Percentiles rank a stretch among this genome's conserved stretches.
These are phyloP conservation scores for Boletales sp. DNA, from an alignment of 768 basidiomycete genomes.

Conservation along the genomic window DNA sequence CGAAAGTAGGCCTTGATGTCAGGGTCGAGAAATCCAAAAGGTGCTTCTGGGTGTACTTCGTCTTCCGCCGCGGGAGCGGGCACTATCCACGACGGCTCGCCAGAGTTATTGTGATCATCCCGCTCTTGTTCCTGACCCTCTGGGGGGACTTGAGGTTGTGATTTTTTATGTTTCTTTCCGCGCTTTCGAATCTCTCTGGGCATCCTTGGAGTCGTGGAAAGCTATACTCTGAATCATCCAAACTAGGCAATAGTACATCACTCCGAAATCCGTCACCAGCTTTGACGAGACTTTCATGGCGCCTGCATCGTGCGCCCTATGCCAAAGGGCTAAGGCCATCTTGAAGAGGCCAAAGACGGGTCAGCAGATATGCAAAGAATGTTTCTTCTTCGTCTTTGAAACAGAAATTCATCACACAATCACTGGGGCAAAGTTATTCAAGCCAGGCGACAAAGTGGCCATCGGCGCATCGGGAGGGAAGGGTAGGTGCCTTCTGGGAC, in stretches of 20 bases:
- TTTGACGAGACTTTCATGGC: constrained; percentile 50
- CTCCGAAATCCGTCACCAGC: not conserved
- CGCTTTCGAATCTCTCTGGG: constrained; percentile 73
- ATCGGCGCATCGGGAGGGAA: constrained; percentile 99
- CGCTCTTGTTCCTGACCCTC: constrained; percentile 1
- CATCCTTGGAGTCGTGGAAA: constrained; percentile 37
- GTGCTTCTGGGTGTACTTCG: constrained; percentile 56
- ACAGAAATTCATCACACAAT: constrained; percentile 98
- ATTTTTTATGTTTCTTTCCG: constrained; percentile 71
- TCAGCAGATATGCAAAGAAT: constrained; percentile 94
- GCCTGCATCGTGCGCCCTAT: constrained; percentile 75
- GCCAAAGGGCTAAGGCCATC: constrained; percentile 74
- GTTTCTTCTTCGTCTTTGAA: constrained; percentile 97
- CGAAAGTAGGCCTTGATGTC: constrained; percentile 93
- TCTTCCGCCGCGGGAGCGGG: constrained; percentile 38
- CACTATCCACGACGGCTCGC: constrained; percentile 72
- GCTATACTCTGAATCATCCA: not conserved
- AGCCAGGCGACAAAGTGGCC: constrained; percentile 86
- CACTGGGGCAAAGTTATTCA: constrained; percentile 76
- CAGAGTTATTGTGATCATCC: constrained; percentile 15
- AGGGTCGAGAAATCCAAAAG: constrained; percentile 85
- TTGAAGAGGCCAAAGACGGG: constrained; percentile 95
- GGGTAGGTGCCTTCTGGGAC: constrained; percentile 46
- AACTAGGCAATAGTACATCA: constrained; percentile 4
- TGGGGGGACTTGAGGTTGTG: constrained; percentile 19